Base-by-base conservation (phyloP, 345 rosid genomes). In the Brassica rapa region DNA sequence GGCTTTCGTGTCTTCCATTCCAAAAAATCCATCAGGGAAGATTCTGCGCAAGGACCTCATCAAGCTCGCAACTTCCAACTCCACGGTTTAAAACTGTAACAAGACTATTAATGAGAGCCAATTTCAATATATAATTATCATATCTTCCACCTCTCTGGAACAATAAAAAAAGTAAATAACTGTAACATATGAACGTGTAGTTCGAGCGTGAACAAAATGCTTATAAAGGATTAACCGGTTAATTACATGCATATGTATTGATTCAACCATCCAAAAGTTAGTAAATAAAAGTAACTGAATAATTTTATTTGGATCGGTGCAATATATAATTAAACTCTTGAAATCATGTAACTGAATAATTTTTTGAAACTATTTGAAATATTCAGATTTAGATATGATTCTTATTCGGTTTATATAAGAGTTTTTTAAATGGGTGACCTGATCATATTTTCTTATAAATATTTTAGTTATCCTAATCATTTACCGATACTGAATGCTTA, bases 21-120 rank as follows among this genome's bases (percentile, higher is more conserved):
- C 97, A 11, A 94, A 91, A 85, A 94, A 93, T 79, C 89, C 93
- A 3, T 94, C 98, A 0, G 98, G 98, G 63, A 94, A 94, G 88
- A 91, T 94, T 73, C 88, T 93, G 12, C 86, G 98, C 69, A 94
- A 91, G 84, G 98, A 94, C 76, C 89, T 94, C 65, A 93, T 93
- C 33, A 88, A 88, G 89, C 85, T 91, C 4, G 98, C 98, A n/a
- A 85, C 90, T 71, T 88, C 98, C 70, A 91, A 87, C 59, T 79
- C 82, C 65, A 79, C 51, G 66, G 74, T 73, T 73, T 79, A 46
- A 79, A 57, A 66, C 78, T 88, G 3, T 92, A 21, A 69, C 16
- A 23, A 49, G 11, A 8, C 16, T 8, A 12, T 1, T 61, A 4
- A 0, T 24, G 70, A n/a, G 63, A 63, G 7, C 32, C 15, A 33